phyloP scores from a whole-genome alignment of 108 stramenopile genomes.

The Cyclotella atomus region DNA sequence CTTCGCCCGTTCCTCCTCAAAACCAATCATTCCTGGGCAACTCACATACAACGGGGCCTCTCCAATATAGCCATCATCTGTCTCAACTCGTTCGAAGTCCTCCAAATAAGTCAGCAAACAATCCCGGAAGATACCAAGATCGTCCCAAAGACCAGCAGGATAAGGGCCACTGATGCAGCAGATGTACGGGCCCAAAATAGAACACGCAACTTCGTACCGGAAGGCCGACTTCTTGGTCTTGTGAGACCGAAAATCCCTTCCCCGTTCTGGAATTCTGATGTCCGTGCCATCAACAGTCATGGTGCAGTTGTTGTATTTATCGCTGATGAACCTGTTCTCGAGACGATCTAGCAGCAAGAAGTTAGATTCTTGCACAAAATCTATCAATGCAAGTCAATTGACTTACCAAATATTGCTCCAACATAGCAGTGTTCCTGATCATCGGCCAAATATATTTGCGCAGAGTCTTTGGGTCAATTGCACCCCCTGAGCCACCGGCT shows the following conservation, averaged over 20 bases:
- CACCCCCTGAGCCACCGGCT: constrained; percentile 10
- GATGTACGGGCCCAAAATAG: not conserved
- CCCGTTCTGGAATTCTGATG: not conserved
- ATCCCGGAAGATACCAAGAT: not conserved
- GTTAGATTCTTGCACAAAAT: not conserved
- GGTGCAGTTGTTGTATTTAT: not conserved
- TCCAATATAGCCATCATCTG: not conserved
- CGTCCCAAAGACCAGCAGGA: not conserved
- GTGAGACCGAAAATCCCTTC: not conserved
- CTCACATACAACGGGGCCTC: not conserved
- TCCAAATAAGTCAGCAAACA: not conserved
- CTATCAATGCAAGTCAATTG: not conserved
- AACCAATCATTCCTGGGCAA: not conserved
- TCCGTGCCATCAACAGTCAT: constrained; percentile 6
- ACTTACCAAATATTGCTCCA: constrained; percentile 1
- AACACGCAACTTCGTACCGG: not conserved
- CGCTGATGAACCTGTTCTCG: not conserved
- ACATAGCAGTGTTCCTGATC: constrained; percentile 5
- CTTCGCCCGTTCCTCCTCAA: not conserved
- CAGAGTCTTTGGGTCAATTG: constrained; percentile 25
- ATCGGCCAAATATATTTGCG: constrained; percentile 15
- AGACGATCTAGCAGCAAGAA: not conserved
- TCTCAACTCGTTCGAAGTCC: not conserved
- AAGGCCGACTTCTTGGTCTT: not conserved
- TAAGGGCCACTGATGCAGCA: not conserved